These are phyloP conservation scores for Madurella mycetomatis DNA, from an alignment of 2,329 filamentous ascomycete genomes.

Conservation along the genomic window DNA sequence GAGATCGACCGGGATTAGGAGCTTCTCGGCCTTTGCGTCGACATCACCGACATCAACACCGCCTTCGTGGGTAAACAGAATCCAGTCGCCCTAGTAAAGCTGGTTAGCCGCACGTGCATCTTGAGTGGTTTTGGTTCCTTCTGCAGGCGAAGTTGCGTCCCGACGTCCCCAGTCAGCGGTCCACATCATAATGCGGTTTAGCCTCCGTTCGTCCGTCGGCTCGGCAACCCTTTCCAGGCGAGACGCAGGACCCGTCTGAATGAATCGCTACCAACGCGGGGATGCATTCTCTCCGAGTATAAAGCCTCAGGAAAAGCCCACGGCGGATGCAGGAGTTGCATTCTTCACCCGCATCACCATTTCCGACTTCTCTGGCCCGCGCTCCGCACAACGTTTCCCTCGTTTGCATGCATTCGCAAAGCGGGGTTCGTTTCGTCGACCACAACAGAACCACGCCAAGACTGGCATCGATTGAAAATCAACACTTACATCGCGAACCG, in stretches of 20 bases:
- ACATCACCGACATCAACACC: conserved; percentile 99
- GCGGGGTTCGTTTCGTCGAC: conserved; percentile 5
- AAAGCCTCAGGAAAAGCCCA: conserved; percentile 17
- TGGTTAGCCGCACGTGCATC: conserved; percentile 14
- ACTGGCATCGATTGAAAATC: conserved; percentile 21
- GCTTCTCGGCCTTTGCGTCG: conserved; percentile 97
- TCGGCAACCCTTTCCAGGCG: conserved; percentile 15
- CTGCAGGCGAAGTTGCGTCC: conserved; percentile 2
- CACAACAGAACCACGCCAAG: conserved; percentile 9
- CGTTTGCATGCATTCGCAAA: conserved; percentile 13
- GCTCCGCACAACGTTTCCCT: not conserved
- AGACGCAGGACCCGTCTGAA: conserved; percentile 9
- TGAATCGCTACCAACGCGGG: conserved; percentile 4
- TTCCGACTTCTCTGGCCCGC: not conserved
- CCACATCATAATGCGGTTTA: conserved; percentile 35
- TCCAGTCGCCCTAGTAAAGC: conserved; percentile 82
- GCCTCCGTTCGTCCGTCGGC: conserved; percentile 41
- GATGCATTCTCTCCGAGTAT: conserved; percentile 12
- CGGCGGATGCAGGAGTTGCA: conserved; percentile 1
- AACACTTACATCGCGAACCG: conserved; percentile 90
- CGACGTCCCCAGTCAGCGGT: not conserved
- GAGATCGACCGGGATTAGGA: conserved; percentile 94
- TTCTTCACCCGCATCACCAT: conserved; percentile 9
- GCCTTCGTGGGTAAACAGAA: conserved; percentile 99
- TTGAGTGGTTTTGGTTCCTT: conserved; percentile 4